Percentiles rank a stretch among this genome's conserved stretches.
Evolutionary conservation across 257 asterid species (phyloP).

Genomic region (Nicotiana otophora): DNA sequence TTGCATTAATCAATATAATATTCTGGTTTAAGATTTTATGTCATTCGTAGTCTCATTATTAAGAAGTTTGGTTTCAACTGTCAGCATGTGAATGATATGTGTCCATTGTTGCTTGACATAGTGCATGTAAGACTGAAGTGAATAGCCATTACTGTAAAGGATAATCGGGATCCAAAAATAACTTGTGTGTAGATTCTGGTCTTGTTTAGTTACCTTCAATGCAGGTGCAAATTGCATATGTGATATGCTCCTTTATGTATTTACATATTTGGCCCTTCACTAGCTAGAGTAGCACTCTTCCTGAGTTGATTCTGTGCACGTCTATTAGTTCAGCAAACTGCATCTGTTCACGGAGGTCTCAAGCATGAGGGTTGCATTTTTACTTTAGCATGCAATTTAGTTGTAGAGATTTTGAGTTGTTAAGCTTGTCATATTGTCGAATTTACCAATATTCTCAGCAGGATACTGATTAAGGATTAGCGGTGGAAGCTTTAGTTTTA

Average conservation of each 20-base stretch:
- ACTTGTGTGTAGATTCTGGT: background rate
- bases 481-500: background rate
- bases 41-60: background rate
- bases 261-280: background rate
- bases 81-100: background rate
- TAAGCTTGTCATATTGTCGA: background rate
- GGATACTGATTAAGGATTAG: background rate
- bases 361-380: background rate
- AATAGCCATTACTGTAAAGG: background rate
- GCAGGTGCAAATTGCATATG: background rate
- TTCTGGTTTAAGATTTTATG: background rate
- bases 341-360: background rate
- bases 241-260: background rate
- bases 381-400: background rate
- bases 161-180: background rate
- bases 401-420: background rate
- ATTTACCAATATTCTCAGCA: background rate
- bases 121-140: background rate
- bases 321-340: background rate
- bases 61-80: background rate
- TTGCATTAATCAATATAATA: background rate
- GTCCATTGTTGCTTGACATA: background rate
- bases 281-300: background rate
- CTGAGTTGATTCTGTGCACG: background rate
- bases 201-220: background rate